phyloP scores from a whole-genome alignment of 75 land plant genomes.

The Isoetes taiwanensis region DNA sequence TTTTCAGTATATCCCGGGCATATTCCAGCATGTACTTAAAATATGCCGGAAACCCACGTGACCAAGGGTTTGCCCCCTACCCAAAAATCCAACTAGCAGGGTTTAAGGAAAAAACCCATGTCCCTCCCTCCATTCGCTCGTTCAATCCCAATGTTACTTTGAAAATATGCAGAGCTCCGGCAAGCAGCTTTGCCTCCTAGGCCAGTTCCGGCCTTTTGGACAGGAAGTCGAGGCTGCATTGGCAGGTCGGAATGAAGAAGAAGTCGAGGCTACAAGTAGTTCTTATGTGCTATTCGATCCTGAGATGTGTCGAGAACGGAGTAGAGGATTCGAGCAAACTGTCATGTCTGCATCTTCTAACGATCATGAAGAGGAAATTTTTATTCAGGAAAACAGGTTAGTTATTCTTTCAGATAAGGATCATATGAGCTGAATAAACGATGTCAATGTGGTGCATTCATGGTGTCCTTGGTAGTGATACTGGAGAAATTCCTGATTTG shows the following conservation, averaged over 20 bases:
- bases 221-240: conserved; percentile 41
- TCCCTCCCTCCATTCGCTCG: too few species aligned
- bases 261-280: conserved; percentile 13
- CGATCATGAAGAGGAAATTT: conserved; percentile 71
- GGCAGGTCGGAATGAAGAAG: conserved; percentile 21
- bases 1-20: too few species aligned
- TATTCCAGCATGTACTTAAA: too few species aligned
- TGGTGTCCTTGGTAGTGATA: background rate
- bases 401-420: background rate
- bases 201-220: conserved; percentile 81
- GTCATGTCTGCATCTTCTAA: conserved; percentile 7
- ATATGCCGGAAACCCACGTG: too few species aligned
- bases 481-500: background rate
- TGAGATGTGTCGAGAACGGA: conserved; percentile 23
- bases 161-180: conserved; percentile 9
- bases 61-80: too few species aligned
- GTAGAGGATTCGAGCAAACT: conserved; percentile 11
- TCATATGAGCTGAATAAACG: background rate
- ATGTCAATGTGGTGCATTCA: background rate
- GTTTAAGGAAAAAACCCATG: too few species aligned
- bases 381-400: conserved; percentile 65
- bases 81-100: too few species aligned
- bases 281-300: conserved; percentile 66
- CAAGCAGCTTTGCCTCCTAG: conserved; percentile 39
- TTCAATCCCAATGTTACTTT: too few species aligned